Evolutionary conservation across 495 filamentous ascomycete species (phyloP), one percentile per base, ranked within the genome.

Genomic region (Aspergillus conjunctus): DNA sequence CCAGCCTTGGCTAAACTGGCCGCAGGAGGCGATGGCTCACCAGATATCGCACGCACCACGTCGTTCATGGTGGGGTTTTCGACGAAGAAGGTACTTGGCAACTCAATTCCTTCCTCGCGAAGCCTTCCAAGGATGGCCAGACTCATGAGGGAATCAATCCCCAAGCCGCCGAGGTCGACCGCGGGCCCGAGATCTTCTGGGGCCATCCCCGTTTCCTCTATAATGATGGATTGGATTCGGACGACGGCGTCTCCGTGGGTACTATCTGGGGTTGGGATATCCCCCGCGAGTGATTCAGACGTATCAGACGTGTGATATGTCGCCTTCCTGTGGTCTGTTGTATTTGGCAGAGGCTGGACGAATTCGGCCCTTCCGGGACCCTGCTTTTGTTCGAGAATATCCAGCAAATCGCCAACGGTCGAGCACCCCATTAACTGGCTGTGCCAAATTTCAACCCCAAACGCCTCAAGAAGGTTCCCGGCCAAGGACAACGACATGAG

Each of bases 141-240:
- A 5, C 73, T 68, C 56, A 85, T 60, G 6, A 86, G 71, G 4
- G 80, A 83, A 62, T 86, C 83, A 8, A 85, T 66, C 1, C 83
- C 83, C 32, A 85, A 43, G 44, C 80, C 76, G 8, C 70, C 69
- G 46, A 83, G 72, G 2, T 54, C 68, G 1, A 52, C 57, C 31
- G 72, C 64, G 22, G 75, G 66, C 0, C 70, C 76, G 12, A 77
- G 55, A 10, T 77, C 72, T 9, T 55, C 50, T 14, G 56, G 22
- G 0, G 58, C 31, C 8, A 74, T 50, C 11, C 59, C 59, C 5
- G 45, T 56, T 37, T 61, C 59, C 11, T 56, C 59, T 8, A 49
- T 17, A 14, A 61, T 55, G 15, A 56, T 31, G 1, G 26, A 7
- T 4, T 48, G 8, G 11, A 49, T 33, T 17, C 33, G 9, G 3